Conservation (phyloP, 2,329 filamentous ascomycete genomes). For the Raffaelea deltoideospora region DNA sequence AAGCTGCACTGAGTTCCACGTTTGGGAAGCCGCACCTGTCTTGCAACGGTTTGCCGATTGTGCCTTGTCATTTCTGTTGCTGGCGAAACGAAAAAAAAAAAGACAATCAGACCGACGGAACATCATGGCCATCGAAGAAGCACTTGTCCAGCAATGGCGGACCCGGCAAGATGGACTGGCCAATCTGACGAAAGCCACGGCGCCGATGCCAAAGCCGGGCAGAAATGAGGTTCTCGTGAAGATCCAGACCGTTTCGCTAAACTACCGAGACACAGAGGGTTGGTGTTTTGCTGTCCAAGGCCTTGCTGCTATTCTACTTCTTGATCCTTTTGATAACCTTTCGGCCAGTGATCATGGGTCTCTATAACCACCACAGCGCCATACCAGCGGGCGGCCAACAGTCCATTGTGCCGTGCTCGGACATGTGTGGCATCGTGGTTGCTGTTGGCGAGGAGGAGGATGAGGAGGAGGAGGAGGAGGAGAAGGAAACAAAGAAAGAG, state of each 20-base stretch:
- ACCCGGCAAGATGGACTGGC: constrained; percentile 40
- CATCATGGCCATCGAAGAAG: too few species aligned
- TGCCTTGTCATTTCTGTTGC: too few species aligned
- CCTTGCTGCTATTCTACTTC: too few species aligned
- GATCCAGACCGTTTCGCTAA: constrained; percentile 30
- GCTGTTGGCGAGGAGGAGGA: constrained; percentile 25
- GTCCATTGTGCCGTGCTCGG: constrained; percentile 48
- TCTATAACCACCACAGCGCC: constrained; percentile 50
- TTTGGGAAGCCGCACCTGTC: too few species aligned
- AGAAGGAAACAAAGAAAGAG: too few species aligned
- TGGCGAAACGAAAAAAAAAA: not conserved
- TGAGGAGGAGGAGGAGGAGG: not conserved
- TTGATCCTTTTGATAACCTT: too few species aligned
- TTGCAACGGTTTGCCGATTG: too few species aligned
- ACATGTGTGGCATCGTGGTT: constrained; percentile 51
- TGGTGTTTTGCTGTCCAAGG: too few species aligned
- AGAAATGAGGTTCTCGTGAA: constrained; percentile 36
- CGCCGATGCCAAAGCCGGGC: constrained; percentile 29
- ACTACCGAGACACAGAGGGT: constrained; percentile 36
- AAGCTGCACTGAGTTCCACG: too few species aligned
- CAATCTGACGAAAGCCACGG: constrained; percentile 29
- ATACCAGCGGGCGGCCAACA: constrained; percentile 20
- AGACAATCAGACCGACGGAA: not conserved
- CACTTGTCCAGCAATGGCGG: constrained; percentile 32
- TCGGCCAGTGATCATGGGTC: constrained; percentile 43